Percentiles rank a stretch among this genome's conserved stretches.
Conservation (phyloP, 257 asterid genomes). For the Voacanga thouarsii region DNA sequence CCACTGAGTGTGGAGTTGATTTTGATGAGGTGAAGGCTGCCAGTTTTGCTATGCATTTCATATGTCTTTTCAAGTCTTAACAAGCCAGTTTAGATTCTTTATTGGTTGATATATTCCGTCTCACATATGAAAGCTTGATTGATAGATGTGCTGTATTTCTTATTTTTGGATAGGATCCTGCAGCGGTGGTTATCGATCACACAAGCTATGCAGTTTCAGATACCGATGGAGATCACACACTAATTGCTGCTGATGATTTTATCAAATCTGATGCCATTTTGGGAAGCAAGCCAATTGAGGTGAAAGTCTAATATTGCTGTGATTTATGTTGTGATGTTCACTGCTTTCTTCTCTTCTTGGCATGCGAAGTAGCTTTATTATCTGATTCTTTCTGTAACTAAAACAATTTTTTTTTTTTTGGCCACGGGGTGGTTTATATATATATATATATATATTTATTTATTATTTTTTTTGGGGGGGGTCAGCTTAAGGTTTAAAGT, state of each 20-base stretch:
- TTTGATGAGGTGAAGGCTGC: conserved; percentile 63
- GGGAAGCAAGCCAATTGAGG: conserved; percentile 64
- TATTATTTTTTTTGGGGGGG: too few species aligned
- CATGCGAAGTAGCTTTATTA: not conserved
- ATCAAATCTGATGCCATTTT: conserved; percentile 61
- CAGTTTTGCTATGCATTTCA: not conserved
- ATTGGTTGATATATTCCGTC: not conserved
- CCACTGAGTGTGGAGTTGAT: conserved; percentile 80
- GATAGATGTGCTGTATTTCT: not conserved
- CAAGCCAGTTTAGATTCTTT: not conserved
- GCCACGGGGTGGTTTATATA: too few species aligned
- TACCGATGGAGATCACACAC: conserved; percentile 70
- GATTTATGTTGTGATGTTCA: not conserved
- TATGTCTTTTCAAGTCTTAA: not conserved
- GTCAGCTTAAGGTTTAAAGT: not conserved
- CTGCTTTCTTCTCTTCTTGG: not conserved
- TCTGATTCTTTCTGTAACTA: not conserved
- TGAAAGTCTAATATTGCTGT: conserved; percentile 22
- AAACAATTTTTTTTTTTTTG: not conserved
- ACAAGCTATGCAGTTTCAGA: conserved; percentile 60
- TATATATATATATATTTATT: too few species aligned
- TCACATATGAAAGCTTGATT: not conserved
- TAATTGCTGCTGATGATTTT: conserved; percentile 62
- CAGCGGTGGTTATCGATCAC: conserved; percentile 71
- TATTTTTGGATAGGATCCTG: conserved; percentile 46